Base-by-base conservation (phyloP, 805 yeast species). In the Starmera dryadoides region DNA sequence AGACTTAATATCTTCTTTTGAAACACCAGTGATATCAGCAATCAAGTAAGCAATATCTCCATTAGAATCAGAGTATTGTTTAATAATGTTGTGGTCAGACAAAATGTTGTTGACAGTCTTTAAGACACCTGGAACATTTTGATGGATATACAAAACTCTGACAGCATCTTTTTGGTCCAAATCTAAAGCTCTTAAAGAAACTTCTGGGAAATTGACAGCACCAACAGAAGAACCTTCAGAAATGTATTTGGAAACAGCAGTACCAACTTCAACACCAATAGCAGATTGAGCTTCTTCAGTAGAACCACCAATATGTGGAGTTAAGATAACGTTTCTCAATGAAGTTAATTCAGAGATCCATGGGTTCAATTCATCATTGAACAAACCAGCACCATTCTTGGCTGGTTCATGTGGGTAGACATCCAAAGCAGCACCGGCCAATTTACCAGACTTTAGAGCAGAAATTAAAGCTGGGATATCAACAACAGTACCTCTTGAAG, bases 181-280 rank as follows among this genome's bases (percentile, higher is more conserved):
- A 55, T 87, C 86, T 50, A 87, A 70, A 26, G 88, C 83, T 68
- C 97, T 85, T 54, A 93, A 73, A 20, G 91, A 69, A 48, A 93
- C 97, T 71, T 93, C 98, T 57, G 98, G 98, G 95, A 93, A 89
- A 76, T 93, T 93, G 43, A 91, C 98, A 6, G 98, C 89, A 56
- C 96, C 98, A 37, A 76, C 76, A 14, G 98, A 85, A 56, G 79
- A 73, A 71, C 98, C 98, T 72, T 91, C 98, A 67, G 89, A 91
- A 63, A 93, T 84, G 71, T 88, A 93, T 60, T 86, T 86, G 48
- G 89, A 73, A 56, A 93, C 73, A 30, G 95, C 80, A 34, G 83
- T 72, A 44, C 82, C 86, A 45, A 93, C 98, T 70, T 93, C 98
- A 44, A 91, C 71, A 68, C 98, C 98, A 58, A 93, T 93, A 31